These are phyloP conservation scores for Chenopodium album DNA, from an alignment of 148 eudicot species.

Conservation along the genomic window DNA sequence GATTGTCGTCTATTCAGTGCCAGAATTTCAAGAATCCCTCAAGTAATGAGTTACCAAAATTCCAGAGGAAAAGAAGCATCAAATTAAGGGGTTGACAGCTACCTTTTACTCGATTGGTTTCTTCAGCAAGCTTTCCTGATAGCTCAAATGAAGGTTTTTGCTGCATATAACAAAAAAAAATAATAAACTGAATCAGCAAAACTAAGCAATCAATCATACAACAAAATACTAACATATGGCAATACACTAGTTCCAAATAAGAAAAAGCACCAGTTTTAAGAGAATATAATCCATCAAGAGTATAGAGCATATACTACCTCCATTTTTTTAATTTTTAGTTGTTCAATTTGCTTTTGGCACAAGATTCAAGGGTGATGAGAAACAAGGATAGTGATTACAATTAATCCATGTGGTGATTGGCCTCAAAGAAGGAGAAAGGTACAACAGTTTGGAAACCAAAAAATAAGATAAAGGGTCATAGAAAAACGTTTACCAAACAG, in stretches of 20 bases:
- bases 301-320: neutral
- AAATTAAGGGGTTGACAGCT: neutral
- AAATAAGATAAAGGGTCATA: too few species aligned
- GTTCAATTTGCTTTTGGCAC: too few species aligned
- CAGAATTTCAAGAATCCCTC: neutral
- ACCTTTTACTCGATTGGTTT: conserved; percentile 97
- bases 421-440: too few species aligned
- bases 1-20: neutral
- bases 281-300: neutral
- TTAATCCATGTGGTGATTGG: too few species aligned
- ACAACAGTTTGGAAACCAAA: too few species aligned
- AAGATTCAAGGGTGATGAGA: too few species aligned
- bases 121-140: conserved; percentile 97
- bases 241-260: neutral
- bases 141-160: conserved; percentile 93
- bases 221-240: neutral
- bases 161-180: conserved; percentile 37
- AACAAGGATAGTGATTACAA: too few species aligned
- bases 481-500: too few species aligned
- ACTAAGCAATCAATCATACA: neutral
- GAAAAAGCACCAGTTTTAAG: neutral
- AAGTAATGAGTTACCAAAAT: neutral
- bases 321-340: too few species aligned
- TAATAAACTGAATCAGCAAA: neutral
- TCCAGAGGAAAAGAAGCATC: neutral